Conservation (phyloP, 192 early-diverging fungal genomes). For the Martensiomyces pterosporus region DNA sequence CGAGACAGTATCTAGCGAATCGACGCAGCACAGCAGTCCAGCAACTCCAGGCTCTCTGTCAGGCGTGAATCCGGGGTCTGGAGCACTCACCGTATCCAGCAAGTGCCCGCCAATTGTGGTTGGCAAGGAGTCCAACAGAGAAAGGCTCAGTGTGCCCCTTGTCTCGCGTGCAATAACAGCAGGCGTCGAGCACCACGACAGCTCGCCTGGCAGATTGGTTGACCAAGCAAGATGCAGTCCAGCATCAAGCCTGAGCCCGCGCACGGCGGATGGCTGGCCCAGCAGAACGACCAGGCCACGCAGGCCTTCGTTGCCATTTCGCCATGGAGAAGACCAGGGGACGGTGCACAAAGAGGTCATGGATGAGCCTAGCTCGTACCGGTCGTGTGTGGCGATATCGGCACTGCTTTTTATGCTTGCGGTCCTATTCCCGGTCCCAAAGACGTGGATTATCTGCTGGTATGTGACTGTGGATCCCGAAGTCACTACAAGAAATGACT, state of each 20-base stretch:
- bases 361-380: constrained; percentile 3
- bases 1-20: constrained; percentile 8
- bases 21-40: constrained; percentile 13
- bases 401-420: constrained; percentile 9
- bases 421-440: constrained; percentile 7
- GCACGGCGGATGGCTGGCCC: constrained; percentile 10
- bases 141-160: neutral
- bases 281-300: constrained; percentile 5
- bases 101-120: neutral
- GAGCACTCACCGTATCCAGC: neutral
- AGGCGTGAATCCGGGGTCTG: no score
- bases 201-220: constrained; percentile 15
- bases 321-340: constrained; percentile 24
- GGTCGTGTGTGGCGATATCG: constrained; percentile 8
- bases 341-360: constrained; percentile 13
- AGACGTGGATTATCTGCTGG: constrained; percentile 16
- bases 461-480: constrained; percentile 15
- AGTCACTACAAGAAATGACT: constrained; percentile 29
- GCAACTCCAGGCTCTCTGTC: no score
- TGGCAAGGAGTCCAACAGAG: neutral
- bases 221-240: constrained; percentile 6
- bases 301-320: constrained; percentile 24
- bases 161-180: neutral
- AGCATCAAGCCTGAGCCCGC: constrained; percentile 8
- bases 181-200: constrained; percentile 20